A percentile compares a stretch with the other conserved stretches of the same genome.
Conservation (phyloP, 1,139 yeast species). For the Blastobotrys illinoisensis region DNA sequence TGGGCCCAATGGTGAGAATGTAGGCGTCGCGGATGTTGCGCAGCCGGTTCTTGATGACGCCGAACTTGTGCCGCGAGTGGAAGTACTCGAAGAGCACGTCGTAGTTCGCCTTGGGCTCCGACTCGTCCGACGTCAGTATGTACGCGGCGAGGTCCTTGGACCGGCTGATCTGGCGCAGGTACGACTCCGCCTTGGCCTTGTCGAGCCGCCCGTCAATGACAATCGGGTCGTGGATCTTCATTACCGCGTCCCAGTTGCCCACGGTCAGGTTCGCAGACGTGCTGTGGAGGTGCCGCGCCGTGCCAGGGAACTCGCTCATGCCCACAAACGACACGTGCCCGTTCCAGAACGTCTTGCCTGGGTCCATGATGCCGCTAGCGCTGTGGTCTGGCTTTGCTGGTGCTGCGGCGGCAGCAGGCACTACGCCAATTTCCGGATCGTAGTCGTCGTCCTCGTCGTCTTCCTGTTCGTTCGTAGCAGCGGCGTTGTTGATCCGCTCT, state of each 20-base stretch:
- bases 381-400: neutral
- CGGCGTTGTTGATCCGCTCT: slow-evolving; percentile 12
- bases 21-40: slow-evolving; percentile 60
- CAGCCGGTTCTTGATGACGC: slow-evolving; percentile 51
- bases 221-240: slow-evolving; percentile 36
- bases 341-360: slow-evolving; percentile 40
- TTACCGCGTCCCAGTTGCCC: slow-evolving; percentile 28
- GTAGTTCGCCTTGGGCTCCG: slow-evolving; percentile 25
- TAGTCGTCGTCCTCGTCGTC: neutral
- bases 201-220: slow-evolving; percentile 62
- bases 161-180: slow-evolving; percentile 45
- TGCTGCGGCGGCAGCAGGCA: neutral
- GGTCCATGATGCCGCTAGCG: neutral
- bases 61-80: slow-evolving; percentile 46
- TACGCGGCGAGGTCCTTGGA: slow-evolving; percentile 51
- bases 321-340: slow-evolving; percentile 55
- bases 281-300: slow-evolving; percentile 42
- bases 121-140: slow-evolving; percentile 22
- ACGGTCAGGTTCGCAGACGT: slow-evolving; percentile 24
- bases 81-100: slow-evolving; percentile 52
- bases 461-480: neutral
- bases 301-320: slow-evolving; percentile 45
- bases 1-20: slow-evolving; percentile 42
- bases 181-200: slow-evolving; percentile 48
- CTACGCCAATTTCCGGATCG: neutral